These are phyloP conservation scores for Aspergillus pseudotamarii DNA, from an alignment of 2,329 filamentous ascomycete genomes.

Conservation along the genomic window DNA sequence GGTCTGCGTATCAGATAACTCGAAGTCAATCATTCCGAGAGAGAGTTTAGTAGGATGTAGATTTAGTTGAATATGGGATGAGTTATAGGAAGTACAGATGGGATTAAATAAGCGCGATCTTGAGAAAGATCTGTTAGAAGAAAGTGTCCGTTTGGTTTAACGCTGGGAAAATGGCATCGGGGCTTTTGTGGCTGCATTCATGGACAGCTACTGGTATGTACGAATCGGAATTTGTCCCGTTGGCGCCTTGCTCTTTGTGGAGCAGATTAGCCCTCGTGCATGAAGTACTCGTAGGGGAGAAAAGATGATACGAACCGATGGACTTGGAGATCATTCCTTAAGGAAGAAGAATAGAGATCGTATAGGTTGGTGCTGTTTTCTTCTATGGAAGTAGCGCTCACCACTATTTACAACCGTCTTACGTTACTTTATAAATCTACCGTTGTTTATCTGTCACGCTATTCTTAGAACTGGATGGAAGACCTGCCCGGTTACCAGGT, in stretches of 20 bases:
- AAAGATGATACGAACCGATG: background rate
- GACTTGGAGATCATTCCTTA: background rate
- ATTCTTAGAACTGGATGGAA: background rate
- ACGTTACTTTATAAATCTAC: too few relatives aligned
- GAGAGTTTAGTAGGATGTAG: background rate
- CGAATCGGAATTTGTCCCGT: background rate
- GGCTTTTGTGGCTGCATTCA: background rate
- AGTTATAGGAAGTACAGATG: background rate
- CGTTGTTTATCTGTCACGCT: background rate
- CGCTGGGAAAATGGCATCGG: background rate
- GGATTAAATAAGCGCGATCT: background rate
- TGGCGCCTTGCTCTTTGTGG: background rate
- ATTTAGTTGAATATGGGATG: too few relatives aligned
- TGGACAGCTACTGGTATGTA: background rate
- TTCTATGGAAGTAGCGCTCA: too few relatives aligned
- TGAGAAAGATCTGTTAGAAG: background rate
- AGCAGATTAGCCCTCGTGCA: background rate
- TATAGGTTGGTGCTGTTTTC: too few relatives aligned
- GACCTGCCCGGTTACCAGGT: background rate
- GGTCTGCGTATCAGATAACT: constrained; percentile 2
- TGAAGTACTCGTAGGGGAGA: background rate
- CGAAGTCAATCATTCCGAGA: constrained; percentile 13
- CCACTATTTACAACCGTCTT: too few relatives aligned
- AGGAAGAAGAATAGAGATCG: too few relatives aligned
- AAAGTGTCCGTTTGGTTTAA: background rate